phyloP scores from a whole-genome alignment of 2,329 filamentous ascomycete genomes.

The Canariomyces notabilis region DNA sequence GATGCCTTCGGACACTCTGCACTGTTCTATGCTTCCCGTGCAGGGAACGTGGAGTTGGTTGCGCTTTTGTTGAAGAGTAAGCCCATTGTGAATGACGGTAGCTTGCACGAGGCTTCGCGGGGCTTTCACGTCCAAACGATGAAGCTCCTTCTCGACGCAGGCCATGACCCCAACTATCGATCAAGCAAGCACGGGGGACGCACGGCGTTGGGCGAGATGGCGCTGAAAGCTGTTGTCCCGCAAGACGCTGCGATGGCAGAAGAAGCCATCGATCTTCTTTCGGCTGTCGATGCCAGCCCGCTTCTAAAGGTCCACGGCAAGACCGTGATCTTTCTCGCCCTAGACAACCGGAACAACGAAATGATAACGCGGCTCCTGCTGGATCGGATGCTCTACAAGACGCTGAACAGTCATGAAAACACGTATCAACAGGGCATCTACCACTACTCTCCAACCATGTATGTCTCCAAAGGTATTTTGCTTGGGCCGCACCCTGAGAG shows the following conservation, averaged over 20 bases:
- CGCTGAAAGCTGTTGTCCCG: conserved; percentile 18
- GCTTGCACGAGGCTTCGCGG: conserved; percentile 30
- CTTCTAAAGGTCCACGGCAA: conserved; percentile 27
- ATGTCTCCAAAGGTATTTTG: conserved; percentile 24
- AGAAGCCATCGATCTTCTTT: conserved; percentile 24
- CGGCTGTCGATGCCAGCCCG: conserved; percentile 24
- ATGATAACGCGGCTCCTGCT: conserved; percentile 25
- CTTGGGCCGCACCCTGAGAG: conserved; percentile 14
- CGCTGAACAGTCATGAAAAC: conserved; percentile 27
- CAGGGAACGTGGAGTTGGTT: conserved; percentile 25
- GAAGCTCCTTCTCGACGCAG: conserved; percentile 24
- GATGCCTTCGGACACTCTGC: conserved; percentile 25
- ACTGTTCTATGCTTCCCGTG: conserved; percentile 28
- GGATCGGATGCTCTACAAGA: conserved; percentile 24
- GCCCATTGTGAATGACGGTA: conserved; percentile 28
- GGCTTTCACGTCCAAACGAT: conserved; percentile 27
- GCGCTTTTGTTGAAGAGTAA: conserved; percentile 25
- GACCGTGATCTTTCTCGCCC: conserved; percentile 29
- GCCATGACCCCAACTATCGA: conserved; percentile 27
- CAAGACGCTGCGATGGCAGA: conserved; percentile 21
- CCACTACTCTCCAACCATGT: conserved; percentile 30
- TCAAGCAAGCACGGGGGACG: conserved; percentile 28
- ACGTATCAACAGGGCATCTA: conserved; percentile 25
- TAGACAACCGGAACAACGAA: conserved; percentile 27
- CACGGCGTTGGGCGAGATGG: conserved; percentile 28